phyloP scores from a whole-genome alignment of 73 alveolate species.

The Paramecium octaurelia region DNA sequence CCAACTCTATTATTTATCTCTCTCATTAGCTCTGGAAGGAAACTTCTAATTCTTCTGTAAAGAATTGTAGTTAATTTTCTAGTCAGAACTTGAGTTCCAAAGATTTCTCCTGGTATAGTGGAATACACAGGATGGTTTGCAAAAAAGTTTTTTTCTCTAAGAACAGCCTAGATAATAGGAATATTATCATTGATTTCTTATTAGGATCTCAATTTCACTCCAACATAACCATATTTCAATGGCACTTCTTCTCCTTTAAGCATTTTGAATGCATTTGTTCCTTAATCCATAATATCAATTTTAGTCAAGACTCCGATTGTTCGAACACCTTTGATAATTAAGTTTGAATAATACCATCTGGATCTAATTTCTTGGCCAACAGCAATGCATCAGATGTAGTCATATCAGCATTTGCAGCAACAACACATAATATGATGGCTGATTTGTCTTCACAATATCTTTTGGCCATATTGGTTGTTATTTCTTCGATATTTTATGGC shows the following conservation, averaged over 20 bases:
- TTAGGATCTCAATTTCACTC: conserved; percentile 77
- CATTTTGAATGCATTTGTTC: conserved; percentile 76
- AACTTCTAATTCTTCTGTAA: conserved; percentile 57
- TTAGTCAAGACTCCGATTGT: conserved; percentile 83
- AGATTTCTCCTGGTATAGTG: conserved; percentile 65
- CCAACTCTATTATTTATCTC: conserved; percentile 71
- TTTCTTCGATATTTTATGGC: conserved; percentile 83
- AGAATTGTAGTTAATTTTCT: conserved; percentile 66
- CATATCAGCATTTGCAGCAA: conserved; percentile 81
- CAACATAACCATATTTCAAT: conserved; percentile 79
- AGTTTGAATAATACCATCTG: neutral
- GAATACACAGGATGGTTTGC: conserved; percentile 76
- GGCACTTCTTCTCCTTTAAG: conserved; percentile 78
- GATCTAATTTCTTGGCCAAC: conserved; percentile 73
- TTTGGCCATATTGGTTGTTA: conserved; percentile 91
- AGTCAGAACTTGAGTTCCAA: conserved; percentile 72
- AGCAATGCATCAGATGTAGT: conserved; percentile 76
- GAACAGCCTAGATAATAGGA: conserved; percentile 67
- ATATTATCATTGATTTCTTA: conserved; percentile 72
- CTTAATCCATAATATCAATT: conserved; percentile 76
- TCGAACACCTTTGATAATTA: conserved; percentile 58
- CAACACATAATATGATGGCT: conserved; percentile 82
- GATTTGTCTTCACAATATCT: conserved; percentile 82
- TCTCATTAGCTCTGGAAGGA: conserved; percentile 59
- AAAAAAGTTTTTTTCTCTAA: conserved; percentile 70